Base-by-base conservation (phyloP, 208 protist genomes). In the Wallacemonas sp. region DNA sequence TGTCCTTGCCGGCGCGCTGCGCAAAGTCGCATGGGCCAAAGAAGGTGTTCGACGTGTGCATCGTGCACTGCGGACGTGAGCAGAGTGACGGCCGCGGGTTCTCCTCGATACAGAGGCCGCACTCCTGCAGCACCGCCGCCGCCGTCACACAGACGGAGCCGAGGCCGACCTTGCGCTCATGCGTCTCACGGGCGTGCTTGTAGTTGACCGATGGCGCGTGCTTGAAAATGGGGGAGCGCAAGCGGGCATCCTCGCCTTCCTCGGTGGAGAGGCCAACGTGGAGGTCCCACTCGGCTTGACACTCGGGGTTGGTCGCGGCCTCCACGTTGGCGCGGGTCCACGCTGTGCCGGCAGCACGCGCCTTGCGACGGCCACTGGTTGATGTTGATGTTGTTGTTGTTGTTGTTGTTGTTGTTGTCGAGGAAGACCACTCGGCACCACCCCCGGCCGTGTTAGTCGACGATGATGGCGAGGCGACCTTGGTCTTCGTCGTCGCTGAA, bases 141-240 rank as follows among this genome's bases (percentile, higher is more conserved):
- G 82, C 60, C 8, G 82, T 88, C 46, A 88, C 73, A 47, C 82
- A 88, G 23, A 88, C 82, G 39, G 73, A 81, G 57, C 82, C 82
- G n/a, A 88, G 33, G 12, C 72, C 67, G 34, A 83, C 68, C 66
- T 80, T 85, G 41, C 60, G 39, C 23, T 62, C 19, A 2, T 47
- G 26, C 6, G 56, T 33, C 27, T 47, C 41, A n/a, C 41, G 41
- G 0, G 41, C 41, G 41, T n/a, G 41, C 5, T n/a, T n/a, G n/a
- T n/a, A n/a, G n/a, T n/a, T 9, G 9, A 24, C 52, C 29, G 27
- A 11, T 30, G 39, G 47, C 46, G 34, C 65, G 32, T 44, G 17
- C 32, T 55, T 0, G 34, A 17, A 38, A 3, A 30, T 2, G 29
- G 26, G 67, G 47, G 43, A 62, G 55, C 44, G 16, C 5, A 9